Percentiles rank a stretch among this genome's conserved stretches.
Evolutionary conservation across 129 eudicot genomes (phyloP).

Genomic region (Saposhnikovia divaricata): DNA sequence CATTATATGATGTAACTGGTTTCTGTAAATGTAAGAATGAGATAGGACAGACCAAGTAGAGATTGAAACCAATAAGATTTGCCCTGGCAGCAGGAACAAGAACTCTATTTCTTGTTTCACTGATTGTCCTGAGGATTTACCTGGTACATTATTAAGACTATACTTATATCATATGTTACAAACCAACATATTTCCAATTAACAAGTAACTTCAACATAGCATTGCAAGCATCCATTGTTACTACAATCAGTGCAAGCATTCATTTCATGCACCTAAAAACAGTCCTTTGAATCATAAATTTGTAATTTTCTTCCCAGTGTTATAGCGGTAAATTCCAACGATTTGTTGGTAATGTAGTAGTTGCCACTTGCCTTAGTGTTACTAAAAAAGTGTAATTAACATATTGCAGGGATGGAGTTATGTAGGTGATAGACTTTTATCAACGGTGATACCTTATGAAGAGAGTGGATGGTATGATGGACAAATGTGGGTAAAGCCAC

Average conservation of each 20-base stretch:
- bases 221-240: background rate
- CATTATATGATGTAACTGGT: too few species aligned
- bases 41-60: too few species aligned
- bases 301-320: background rate
- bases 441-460: conserved; percentile 96
- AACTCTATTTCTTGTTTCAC: conserved; percentile 80
- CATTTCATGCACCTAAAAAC: background rate
- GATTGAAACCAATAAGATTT: conserved; percentile 80
- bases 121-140: conserved; percentile 83
- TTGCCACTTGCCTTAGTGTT: background rate
- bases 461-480: conserved; percentile 99
- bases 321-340: background rate
- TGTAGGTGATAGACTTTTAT: conserved; percentile 88
- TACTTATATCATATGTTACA: too few species aligned
- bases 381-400: background rate
- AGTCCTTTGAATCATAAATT: background rate
- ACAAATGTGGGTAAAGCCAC: conserved; percentile 99
- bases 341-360: background rate
- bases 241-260: background rate
- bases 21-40: too few species aligned
- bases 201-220: background rate
- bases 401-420: conserved; percentile 90
- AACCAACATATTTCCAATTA: background rate
- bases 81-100: conserved; percentile 86
- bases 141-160: too few species aligned